phyloP scores from a whole-genome alignment of 2,329 filamentous ascomycete species.

The Pseudogymnoascus verrucosus region DNA sequence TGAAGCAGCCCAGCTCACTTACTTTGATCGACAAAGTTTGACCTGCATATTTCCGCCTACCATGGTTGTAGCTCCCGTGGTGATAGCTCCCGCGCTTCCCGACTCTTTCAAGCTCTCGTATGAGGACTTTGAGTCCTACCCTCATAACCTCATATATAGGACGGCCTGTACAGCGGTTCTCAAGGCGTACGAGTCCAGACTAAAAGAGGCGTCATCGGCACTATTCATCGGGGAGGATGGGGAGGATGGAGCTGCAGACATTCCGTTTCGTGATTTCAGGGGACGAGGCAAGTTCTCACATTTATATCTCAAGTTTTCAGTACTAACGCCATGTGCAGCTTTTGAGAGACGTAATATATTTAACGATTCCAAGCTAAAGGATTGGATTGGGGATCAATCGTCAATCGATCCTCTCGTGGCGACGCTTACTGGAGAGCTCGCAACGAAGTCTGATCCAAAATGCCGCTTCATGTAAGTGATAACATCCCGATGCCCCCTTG shows the following conservation, averaged over 20 bases:
- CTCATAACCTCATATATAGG: background rate
- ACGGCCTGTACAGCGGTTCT: background rate
- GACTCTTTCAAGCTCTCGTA: background rate
- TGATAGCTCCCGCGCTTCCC: background rate
- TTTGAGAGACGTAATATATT: background rate
- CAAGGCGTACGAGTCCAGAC: background rate
- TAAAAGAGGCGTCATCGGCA: background rate
- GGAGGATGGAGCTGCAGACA: conserved; percentile 28
- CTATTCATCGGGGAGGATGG: conserved; percentile 25
- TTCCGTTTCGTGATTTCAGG: conserved; percentile 22
- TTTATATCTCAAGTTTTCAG: background rate
- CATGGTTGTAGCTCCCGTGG: background rate
- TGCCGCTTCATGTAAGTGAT: conserved; percentile 25
- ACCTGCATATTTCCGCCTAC: background rate
- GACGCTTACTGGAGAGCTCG: background rate
- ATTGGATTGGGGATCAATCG: conserved; percentile 8
- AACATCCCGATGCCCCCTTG: background rate
- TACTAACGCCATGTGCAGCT: background rate
- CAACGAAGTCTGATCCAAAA: conserved; percentile 14
- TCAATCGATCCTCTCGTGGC: background rate
- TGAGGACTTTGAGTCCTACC: background rate
- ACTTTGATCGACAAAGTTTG: background rate
- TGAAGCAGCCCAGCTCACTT: background rate
- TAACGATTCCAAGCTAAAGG: background rate
- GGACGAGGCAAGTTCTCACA: background rate